Percentiles rank a stretch among this genome's conserved stretches.
These are phyloP conservation scores for Phoma sp. DNA, from an alignment of 2,329 filamentous ascomycete species.

Conservation along the genomic window DNA sequence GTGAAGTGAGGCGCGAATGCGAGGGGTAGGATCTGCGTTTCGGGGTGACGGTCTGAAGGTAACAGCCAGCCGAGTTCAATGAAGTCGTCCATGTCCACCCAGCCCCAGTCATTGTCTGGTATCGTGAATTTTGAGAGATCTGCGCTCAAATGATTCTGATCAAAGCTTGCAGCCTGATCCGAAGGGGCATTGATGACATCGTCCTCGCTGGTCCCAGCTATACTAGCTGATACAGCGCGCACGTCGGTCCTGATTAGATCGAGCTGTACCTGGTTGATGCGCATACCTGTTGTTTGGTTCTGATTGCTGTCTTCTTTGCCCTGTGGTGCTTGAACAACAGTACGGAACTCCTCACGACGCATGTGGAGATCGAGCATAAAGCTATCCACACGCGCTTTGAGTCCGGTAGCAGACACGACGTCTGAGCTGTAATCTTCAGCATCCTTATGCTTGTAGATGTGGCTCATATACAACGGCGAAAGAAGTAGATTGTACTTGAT, in stretches of 20 bases:
- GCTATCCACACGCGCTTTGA: constrained; percentile 94
- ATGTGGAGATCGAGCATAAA: constrained; percentile 98
- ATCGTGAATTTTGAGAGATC: constrained; percentile 90
- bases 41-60: constrained; percentile 85
- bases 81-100: constrained; percentile 99
- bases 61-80: constrained; percentile 97
- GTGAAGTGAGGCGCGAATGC: constrained; percentile 94
- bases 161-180: constrained; percentile 62
- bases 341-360: constrained; percentile 88
- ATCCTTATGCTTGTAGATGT: constrained; percentile 99
- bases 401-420: constrained; percentile 87
- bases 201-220: constrained; percentile 78
- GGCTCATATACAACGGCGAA: constrained; percentile 90
- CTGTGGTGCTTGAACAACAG: constrained; percentile 71
- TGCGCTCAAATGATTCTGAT: constrained; percentile 56
- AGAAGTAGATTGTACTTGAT: constrained; percentile 96
- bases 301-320: constrained; percentile 67
- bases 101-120: constrained; percentile 90
- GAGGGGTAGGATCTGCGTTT: constrained; percentile 91
- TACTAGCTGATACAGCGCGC: constrained; percentile 88
- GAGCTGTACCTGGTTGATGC: constrained; percentile 91
- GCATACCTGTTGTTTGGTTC: constrained; percentile 87
- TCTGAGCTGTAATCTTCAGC: constrained; percentile 80
- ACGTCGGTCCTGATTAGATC: constrained; percentile 92
- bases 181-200: constrained; percentile 73